Conservation (phyloP, 2,329 filamentous ascomycete genomes). For the Metarhizium album region DNA sequence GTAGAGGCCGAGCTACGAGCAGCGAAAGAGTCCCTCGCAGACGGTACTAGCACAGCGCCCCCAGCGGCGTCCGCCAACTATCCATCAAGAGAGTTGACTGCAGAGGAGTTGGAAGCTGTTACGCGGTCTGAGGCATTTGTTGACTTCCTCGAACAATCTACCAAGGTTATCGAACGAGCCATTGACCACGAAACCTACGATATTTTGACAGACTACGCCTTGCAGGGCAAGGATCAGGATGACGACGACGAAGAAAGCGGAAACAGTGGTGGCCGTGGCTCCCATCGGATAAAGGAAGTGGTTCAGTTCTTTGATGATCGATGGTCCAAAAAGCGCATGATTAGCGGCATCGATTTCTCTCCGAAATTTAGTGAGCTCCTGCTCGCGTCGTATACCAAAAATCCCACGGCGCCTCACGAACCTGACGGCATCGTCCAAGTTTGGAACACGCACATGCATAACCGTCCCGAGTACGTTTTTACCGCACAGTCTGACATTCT, state of each 20-base stretch:
- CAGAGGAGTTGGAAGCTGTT: constrained; percentile 81
- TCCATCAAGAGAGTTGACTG: constrained; percentile 66
- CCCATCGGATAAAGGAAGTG: constrained; percentile 71
- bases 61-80: constrained; percentile 41
- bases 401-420: constrained; percentile 86
- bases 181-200: constrained; percentile 88
- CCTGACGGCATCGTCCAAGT: constrained; percentile 89
- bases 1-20: constrained; percentile 86
- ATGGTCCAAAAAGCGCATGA: constrained; percentile 96
- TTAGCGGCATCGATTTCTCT: constrained; percentile 91
- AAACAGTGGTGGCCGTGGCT: constrained; percentile 58
- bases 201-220: constrained; percentile 85
- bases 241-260: constrained; percentile 74
- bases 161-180: constrained; percentile 92
- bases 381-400: constrained; percentile 93
- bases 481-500: constrained; percentile 93
- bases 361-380: constrained; percentile 90
- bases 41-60: constrained; percentile 23
- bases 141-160: constrained; percentile 89
- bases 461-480: constrained; percentile 91
- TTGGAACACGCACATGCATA: constrained; percentile 93
- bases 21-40: constrained; percentile 48
- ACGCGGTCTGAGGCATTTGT: constrained; percentile 88
- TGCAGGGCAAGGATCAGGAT: constrained; percentile 63
- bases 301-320: constrained; percentile 90